Evolutionary conservation across 1,284 basidiomycete species (phyloP).

Genomic region (Sanghuangporus weigelae): DNA sequence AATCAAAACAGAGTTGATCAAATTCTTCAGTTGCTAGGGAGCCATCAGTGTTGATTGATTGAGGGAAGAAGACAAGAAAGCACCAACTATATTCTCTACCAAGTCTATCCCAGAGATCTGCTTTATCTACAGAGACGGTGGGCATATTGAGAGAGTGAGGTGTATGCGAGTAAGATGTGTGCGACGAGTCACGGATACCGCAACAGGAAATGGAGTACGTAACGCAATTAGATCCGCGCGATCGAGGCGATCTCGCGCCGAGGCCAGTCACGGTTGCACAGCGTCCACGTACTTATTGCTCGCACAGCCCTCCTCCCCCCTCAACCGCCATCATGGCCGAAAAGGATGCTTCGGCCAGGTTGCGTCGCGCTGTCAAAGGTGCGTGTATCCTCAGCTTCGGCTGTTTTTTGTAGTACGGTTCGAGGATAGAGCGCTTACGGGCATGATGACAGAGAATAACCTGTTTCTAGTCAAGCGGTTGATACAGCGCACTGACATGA

Average conservation of each 20-base stretch:
- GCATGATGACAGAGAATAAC: conserved; percentile 71
- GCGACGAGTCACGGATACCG: not conserved
- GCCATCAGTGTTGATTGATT: conserved; percentile 16
- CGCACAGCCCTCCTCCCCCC: not conserved
- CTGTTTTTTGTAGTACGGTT: conserved; percentile 2
- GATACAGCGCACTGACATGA: conserved; percentile 76
- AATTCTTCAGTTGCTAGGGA: conserved; percentile 84
- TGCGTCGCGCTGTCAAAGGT: conserved; percentile 80
- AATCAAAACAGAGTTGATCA: conserved; percentile 95
- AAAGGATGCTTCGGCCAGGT: conserved; percentile 68
- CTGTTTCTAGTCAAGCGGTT: conserved; percentile 83
- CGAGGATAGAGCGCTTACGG: conserved; percentile 10
- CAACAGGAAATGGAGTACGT: not conserved
- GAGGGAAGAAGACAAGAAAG: conserved; percentile 8
- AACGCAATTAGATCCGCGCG: not conserved
- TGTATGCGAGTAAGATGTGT: conserved; percentile 8
- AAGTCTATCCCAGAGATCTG: conserved; percentile 86
- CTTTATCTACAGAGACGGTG: conserved; percentile 93
- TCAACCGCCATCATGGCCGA: conserved; percentile 54
- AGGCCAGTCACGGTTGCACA: not conserved
- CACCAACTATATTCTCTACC: conserved; percentile 77
- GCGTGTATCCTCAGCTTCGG: conserved; percentile 8
- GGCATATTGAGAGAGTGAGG: conserved; percentile 56
- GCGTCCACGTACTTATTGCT: not conserved
- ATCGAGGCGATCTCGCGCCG: not conserved